Conservation (phyloP, 2,329 filamentous ascomycete species). For the Atkinsonella texensis region DNA sequence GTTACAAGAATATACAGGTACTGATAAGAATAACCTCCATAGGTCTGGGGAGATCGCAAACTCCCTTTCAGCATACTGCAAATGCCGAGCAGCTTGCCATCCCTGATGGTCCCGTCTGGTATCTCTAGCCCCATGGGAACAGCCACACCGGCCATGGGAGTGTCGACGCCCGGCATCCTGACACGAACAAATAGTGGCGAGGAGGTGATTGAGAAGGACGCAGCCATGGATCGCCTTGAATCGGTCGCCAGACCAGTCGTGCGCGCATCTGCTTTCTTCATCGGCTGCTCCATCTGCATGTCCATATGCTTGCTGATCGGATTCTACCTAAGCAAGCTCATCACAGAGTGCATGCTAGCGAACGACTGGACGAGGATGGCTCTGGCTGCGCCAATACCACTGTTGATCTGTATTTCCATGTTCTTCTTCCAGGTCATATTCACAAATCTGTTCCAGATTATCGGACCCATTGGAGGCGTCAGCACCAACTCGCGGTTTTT, state of each 20-base stretch:
- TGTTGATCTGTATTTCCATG: conserved; percentile 21
- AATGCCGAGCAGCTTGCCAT: conserved; percentile 9
- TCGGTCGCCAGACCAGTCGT: conserved; percentile 29
- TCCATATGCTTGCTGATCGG: conserved; percentile 27
- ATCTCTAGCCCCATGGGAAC: conserved; percentile 9
- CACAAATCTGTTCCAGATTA: conserved; percentile 28
- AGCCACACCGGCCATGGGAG: conserved; percentile 12
- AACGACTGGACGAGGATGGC: conserved; percentile 25
- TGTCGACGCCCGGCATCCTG: conserved; percentile 4
- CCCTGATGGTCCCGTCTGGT: conserved; percentile 8
- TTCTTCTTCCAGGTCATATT: conserved; percentile 34
- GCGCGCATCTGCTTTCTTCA: conserved; percentile 24
- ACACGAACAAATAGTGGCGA: conserved; percentile 11
- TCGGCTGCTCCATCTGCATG: conserved; percentile 25
- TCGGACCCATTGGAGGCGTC: conserved; percentile 35
- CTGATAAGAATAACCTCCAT: background rate
- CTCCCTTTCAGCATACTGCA: conserved; percentile 10
- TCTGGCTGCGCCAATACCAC: conserved; percentile 21
- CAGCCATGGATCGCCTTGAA: conserved; percentile 18
- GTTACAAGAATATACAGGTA: background rate
- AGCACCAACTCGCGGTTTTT: conserved; percentile 32
- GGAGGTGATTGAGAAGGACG: conserved; percentile 15
- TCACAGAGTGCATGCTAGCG: conserved; percentile 27
- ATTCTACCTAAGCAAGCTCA: conserved; percentile 22
- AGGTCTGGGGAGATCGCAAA: conserved; percentile 16